Evolutionary conservation across 129 eudicot genomes (phyloP).

Genomic region (Flaveria sonorensis): DNA sequence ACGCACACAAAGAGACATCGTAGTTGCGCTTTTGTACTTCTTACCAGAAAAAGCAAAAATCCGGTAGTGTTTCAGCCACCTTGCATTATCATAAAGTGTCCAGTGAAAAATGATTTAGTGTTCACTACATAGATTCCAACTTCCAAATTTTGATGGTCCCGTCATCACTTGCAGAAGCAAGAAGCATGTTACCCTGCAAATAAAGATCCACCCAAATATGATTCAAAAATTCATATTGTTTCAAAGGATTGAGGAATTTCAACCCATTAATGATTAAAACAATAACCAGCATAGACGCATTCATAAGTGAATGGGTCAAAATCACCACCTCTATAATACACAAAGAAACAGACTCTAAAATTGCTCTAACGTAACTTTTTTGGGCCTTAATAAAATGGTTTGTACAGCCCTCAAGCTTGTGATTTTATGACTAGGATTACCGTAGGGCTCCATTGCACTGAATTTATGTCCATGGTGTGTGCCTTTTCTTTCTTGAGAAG

Average conservation of each 20-base stretch:
- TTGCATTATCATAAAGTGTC: background rate
- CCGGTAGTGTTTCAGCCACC: slow-evolving; percentile 1
- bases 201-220: background rate
- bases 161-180: slow-evolving; percentile 97
- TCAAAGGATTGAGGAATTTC: background rate
- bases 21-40: background rate
- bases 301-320: background rate
- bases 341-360: background rate
- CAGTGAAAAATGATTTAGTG: background rate
- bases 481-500: slow-evolving; percentile 85
- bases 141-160: slow-evolving; percentile 90
- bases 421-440: slow-evolving; percentile 40
- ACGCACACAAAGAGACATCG: background rate
- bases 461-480: slow-evolving; percentile 87
- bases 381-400: background rate
- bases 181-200: slow-evolving; percentile 60
- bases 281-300: background rate
- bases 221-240: background rate
- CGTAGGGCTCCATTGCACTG: slow-evolving; percentile 79
- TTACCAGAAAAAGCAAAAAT: slow-evolving; percentile 2
- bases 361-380: background rate
- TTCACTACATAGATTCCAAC: slow-evolving; percentile 40
- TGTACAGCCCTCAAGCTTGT: background rate
- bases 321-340: background rate
- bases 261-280: background rate